Evolutionary conservation across 176 grass and related monocot genomes (phyloP).

Genomic region (Phragmites australis): DNA sequence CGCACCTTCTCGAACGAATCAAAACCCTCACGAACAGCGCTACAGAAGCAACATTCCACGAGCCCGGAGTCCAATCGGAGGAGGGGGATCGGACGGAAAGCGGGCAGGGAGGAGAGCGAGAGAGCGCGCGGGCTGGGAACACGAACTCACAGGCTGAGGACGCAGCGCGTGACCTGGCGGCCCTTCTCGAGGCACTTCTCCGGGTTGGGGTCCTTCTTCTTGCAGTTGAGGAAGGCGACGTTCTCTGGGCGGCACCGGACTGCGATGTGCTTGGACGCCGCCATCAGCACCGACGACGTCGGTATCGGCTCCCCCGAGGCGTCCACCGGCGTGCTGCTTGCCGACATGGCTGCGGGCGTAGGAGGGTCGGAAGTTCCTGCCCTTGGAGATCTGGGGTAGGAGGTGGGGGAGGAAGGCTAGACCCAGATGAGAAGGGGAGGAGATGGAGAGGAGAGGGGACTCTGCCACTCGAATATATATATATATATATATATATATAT

Average conservation of each 20-base stretch:
- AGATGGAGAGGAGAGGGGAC: too few species aligned
- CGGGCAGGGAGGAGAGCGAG: neutral
- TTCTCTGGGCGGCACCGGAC: conserved; percentile 78
- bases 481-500: too few species aligned
- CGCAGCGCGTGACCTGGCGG: conserved; percentile 72
- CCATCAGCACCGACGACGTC: conserved; percentile 84
- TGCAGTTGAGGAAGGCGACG: conserved; percentile 91
- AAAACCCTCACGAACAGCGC: neutral
- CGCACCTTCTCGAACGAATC: neutral
- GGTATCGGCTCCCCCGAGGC: conserved; percentile 78
- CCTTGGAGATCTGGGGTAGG: conserved; percentile 44
- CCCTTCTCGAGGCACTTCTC: conserved; percentile 93
- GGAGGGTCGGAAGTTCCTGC: neutral
- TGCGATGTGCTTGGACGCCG: conserved; percentile 84
- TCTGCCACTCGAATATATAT: too few species aligned
- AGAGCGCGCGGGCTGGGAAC: conserved; percentile 12
- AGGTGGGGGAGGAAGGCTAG: neutral
- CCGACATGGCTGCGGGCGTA: conserved; percentile 37
- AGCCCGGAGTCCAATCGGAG: conserved; percentile 5
- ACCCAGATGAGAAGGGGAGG: conserved; percentile 17
- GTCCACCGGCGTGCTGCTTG: conserved; percentile 62
- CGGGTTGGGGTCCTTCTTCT: conserved; percentile 92
- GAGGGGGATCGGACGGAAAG: conserved; percentile 10
- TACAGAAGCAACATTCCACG: conserved; percentile 23
- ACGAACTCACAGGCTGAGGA: conserved; percentile 70